Evolutionary conservation across 805 yeast species (phyloP).

Genomic region (Zygotorulaspora chibaensis): DNA sequence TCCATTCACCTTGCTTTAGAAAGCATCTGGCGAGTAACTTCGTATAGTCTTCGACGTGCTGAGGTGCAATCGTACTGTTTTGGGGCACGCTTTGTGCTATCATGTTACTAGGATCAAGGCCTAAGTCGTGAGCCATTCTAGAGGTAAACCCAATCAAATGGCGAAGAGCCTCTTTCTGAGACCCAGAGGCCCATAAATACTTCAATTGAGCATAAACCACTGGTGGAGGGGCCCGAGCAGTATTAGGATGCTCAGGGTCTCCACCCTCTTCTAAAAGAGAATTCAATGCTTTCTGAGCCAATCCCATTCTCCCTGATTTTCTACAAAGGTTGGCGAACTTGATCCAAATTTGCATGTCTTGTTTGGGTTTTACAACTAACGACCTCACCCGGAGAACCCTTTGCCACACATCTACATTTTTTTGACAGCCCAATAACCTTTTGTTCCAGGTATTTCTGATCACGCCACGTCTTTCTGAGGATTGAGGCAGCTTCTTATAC

Average conservation of each 20-base stretch:
- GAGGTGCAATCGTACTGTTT: conserved; percentile 41
- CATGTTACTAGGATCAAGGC: conserved; percentile 80
- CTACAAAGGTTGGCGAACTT: conserved; percentile 95
- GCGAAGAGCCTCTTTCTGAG: conserved; percentile 76
- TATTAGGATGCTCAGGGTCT: conserved; percentile 44
- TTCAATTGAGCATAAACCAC: conserved; percentile 96
- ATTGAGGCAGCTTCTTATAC: conserved; percentile 80
- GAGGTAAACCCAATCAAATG: conserved; percentile 88
- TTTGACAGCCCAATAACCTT: conserved; percentile 86
- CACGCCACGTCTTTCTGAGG: conserved; percentile 69
- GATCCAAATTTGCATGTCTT: conserved; percentile 97
- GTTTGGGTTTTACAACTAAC: conserved; percentile 87
- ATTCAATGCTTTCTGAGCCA: conserved; percentile 89
- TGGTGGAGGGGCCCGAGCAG: conserved; percentile 88
- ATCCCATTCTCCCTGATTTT: conserved; percentile 84
- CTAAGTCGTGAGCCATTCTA: conserved; percentile 82
- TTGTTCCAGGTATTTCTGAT: conserved; percentile 93
- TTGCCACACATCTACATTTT: conserved; percentile 99
- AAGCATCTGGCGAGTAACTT: conserved; percentile 87
- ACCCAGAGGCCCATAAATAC: conserved; percentile 95
- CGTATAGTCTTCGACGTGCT: conserved; percentile 78
- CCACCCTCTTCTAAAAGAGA: conserved; percentile 72
- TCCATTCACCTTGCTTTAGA: conserved; percentile 98
- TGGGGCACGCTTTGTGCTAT: conserved; percentile 83
- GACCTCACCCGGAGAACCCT: conserved; percentile 90